Evolutionary conservation across 1,284 basidiomycete species (phyloP), one percentile per base, ranked within the genome.

Genomic region (Puccinia polysora): DNA sequence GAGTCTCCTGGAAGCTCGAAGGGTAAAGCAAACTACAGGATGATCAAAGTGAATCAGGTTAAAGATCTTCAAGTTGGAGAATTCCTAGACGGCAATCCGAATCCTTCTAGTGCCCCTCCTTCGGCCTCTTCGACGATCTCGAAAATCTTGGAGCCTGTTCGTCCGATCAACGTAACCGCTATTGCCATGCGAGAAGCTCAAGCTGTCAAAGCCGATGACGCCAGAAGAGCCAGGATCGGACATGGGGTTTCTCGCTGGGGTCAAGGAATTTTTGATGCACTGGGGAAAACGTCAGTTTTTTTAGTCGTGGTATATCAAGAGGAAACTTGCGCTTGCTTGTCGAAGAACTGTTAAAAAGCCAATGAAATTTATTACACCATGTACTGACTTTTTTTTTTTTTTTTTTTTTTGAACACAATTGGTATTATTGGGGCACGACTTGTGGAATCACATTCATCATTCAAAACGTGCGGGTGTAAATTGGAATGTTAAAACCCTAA

Each of bases 231-330:
- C n/a, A 53, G 62, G 38, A 72, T 72, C 15, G 70, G 70, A 25
- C 28, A 45, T 50, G 70, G 70, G 12, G 70, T 72, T 18, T 72
- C 70, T 56, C 59, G 70, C 45, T 72, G 70, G 70, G 70, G 36
- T 20, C 70, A 72, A 56, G 70, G 65, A 45, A 72, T 72, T 23
- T 72, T 72, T 50, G 70, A 72, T 40, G 70, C 70, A 18, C 62
- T 72, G 30, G 70, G 70, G 50, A 72, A 72, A 58, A 72, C 70
- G 70, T 72, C 3, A 49, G 70, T 64, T 34, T 38, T 67, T 56
- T 28, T 18, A 28, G n/a, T 8, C 50, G 23, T 55, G 40, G 30
- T 28, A 55, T 23, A 55, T n/a, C n/a, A n/a, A n/a, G n/a, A n/a
- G n/a, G n/a, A n/a, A n/a, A n/a, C n/a, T n/a, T n/a, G n/a, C n/a